Evolutionary conservation across 1,139 yeast species (phyloP).

Genomic region (Kodamaea arcana): DNA sequence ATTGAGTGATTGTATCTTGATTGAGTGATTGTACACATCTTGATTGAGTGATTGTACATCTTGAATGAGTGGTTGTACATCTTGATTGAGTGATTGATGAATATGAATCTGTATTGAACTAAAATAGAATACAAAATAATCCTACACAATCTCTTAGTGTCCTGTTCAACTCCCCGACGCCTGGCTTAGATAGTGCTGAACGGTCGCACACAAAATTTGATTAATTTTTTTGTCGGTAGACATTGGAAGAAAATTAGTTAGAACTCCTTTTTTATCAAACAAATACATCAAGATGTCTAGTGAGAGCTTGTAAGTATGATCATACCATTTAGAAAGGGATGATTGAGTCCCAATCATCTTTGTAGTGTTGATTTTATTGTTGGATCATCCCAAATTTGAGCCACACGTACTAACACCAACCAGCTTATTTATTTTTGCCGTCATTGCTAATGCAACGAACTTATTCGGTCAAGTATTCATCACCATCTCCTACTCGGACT

Average conservation of each 20-base stretch:
- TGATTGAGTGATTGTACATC: too few species aligned
- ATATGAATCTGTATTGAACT: too few species aligned
- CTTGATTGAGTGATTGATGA: too few species aligned
- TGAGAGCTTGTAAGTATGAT: constrained; percentile 23
- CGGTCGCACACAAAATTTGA: constrained; percentile 1
- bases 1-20: too few species aligned
- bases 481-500: constrained; percentile 88
- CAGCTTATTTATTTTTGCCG: constrained; percentile 80
- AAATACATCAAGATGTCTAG: constrained; percentile 18
- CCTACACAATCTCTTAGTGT: too few species aligned
- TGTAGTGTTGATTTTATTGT: neutral
- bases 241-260: constrained; percentile 1
- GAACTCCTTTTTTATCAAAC: constrained; percentile 1
- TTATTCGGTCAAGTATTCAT: constrained; percentile 88
- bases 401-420: constrained; percentile 7
- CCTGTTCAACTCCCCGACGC: too few species aligned
- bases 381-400: neutral
- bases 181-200: too few species aligned
- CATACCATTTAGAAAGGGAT: neutral
- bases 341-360: neutral
- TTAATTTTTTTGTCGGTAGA: neutral
- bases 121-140: too few species aligned
- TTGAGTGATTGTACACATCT: too few species aligned
- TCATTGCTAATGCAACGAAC: constrained; percentile 77
- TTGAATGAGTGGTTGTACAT: too few species aligned